A percentile compares a stretch with the other conserved stretches of the same genome.
Evolutionary conservation across 2,329 filamentous ascomycete species (phyloP).

Genomic region (Sphaerostilbella broomeana): DNA sequence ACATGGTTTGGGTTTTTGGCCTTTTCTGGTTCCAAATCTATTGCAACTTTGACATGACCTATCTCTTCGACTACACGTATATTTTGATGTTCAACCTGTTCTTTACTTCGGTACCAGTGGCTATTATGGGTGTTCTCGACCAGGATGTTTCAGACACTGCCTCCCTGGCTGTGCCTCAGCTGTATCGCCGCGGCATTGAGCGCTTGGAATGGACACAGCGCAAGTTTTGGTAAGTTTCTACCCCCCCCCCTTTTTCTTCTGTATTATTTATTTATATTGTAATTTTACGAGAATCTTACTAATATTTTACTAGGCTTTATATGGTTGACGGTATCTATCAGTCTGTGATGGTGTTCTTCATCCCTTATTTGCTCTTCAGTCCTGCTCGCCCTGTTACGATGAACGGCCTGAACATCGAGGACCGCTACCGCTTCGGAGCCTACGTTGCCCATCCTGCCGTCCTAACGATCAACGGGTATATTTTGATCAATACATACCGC

Average conservation of each 20-base stretch:
- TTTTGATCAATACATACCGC: conserved; percentile 91
- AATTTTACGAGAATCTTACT: conserved; percentile 16
- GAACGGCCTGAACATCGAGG: conserved; percentile 69
- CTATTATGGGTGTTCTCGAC: conserved; percentile 92
- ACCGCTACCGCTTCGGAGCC: conserved; percentile 77
- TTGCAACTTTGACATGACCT: conserved; percentile 92
- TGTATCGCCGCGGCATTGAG: conserved; percentile 94
- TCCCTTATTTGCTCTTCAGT: conserved; percentile 75
- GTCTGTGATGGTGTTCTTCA: conserved; percentile 87
- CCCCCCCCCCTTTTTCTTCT: neutral
- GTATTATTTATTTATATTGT: neutral
- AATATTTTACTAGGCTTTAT: conserved; percentile 59
- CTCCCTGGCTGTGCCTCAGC: conserved; percentile 86
- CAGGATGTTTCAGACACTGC: conserved; percentile 95
- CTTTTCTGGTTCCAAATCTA: conserved; percentile 98
- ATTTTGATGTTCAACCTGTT: conserved; percentile 94
- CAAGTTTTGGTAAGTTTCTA: conserved; percentile 79
- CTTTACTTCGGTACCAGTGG: conserved; percentile 91
- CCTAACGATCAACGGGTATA: conserved; percentile 85
- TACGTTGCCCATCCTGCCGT: conserved; percentile 82
- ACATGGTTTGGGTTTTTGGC: conserved; percentile 93
- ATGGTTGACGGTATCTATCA: conserved; percentile 95
- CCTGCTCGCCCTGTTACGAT: conserved; percentile 61
- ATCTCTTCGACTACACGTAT: conserved; percentile 96
- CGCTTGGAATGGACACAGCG: conserved; percentile 90